Conservation (phyloP, 2,329 filamentous ascomycete genomes). For the Penicillium sp. region DNA sequence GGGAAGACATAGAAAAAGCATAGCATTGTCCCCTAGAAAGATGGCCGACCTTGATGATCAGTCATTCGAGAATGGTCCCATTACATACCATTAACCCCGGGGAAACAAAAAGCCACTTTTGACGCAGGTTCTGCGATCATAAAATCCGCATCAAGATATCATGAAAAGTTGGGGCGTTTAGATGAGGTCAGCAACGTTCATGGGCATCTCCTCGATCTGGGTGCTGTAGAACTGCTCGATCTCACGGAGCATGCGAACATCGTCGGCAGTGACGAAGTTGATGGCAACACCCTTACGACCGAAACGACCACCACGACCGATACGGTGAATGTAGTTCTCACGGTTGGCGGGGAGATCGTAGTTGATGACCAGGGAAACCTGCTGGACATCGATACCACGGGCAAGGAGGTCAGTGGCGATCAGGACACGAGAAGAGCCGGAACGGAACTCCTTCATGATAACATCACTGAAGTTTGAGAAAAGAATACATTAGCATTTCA, state of each 20-base stretch:
- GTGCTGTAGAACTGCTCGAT: constrained; percentile 97
- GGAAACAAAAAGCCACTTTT: constrained; percentile 37
- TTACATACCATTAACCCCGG: neutral
- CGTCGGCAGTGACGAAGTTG: constrained; percentile 98
- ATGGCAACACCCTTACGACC: constrained; percentile 98
- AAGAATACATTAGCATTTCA: neutral
- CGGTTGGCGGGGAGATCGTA: constrained; percentile 97
- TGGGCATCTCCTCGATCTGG: constrained; percentile 97
- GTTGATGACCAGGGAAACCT: constrained; percentile 97
- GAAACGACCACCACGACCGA: constrained; percentile 90
- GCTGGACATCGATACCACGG: constrained; percentile 96
- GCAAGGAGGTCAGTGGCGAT: constrained; percentile 99
- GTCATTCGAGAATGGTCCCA: neutral
- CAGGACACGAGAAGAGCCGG: constrained; percentile 89
- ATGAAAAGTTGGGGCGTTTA: constrained; percentile 31
- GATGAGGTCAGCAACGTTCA: constrained; percentile 67
- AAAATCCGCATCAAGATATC: constrained; percentile 32
- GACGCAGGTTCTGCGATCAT: constrained; percentile 34
- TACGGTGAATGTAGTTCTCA: constrained; percentile 99
- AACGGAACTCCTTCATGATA: constrained; percentile 98
- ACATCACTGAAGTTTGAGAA: constrained; percentile 56
- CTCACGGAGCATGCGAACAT: constrained; percentile 93
- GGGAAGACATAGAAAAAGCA: constrained; percentile 33
- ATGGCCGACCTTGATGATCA: neutral
- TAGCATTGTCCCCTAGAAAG: constrained; percentile 17